Conservation (phyloP, 1,284 basidiomycete genomes). For the Ceratobasidium theobromae region DNA sequence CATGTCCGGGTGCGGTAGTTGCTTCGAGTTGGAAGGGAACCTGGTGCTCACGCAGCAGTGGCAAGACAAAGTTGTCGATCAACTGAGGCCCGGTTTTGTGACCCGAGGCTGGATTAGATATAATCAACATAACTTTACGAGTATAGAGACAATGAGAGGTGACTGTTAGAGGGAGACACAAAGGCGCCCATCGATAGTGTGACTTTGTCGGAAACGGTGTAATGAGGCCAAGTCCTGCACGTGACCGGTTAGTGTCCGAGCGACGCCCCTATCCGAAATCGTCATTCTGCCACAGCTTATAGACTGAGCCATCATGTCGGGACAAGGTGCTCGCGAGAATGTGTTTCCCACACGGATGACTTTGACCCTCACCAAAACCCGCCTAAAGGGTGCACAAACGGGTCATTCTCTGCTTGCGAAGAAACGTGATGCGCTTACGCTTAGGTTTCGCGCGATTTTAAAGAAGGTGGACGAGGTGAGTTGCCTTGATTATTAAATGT, state of each 20-base stretch:
- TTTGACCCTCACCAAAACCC: slow-evolving; percentile 88
- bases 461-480: slow-evolving; percentile 91
- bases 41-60: slow-evolving; percentile 54
- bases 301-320: slow-evolving; percentile 63
- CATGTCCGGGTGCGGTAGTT: slow-evolving; percentile 60
- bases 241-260: not conserved
- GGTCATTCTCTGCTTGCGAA: slow-evolving; percentile 96
- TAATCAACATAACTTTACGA: slow-evolving; percentile 36
- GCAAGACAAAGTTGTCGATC: slow-evolving; percentile 62
- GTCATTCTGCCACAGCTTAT: not conserved
- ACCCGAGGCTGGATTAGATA: slow-evolving; percentile 54
- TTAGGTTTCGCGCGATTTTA: slow-evolving; percentile 86
- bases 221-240: not conserved
- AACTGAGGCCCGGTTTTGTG: slow-evolving; percentile 49
- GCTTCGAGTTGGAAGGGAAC: slow-evolving; percentile 45
- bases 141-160: not conserved
- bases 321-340: slow-evolving; percentile 84
- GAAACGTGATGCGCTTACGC: slow-evolving; percentile 95
- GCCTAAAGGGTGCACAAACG: slow-evolving; percentile 95
- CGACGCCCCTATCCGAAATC: not conserved
- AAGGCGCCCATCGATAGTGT: not conserved
- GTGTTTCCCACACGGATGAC: slow-evolving; percentile 95
- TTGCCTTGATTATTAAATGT: slow-evolving; percentile 23
- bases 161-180: not conserved
- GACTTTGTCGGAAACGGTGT: too few relatives aligned